Evolutionary conservation across 2,329 filamentous ascomycete genomes (phyloP).

Genomic region (Alternaria novae-zelandiae): DNA sequence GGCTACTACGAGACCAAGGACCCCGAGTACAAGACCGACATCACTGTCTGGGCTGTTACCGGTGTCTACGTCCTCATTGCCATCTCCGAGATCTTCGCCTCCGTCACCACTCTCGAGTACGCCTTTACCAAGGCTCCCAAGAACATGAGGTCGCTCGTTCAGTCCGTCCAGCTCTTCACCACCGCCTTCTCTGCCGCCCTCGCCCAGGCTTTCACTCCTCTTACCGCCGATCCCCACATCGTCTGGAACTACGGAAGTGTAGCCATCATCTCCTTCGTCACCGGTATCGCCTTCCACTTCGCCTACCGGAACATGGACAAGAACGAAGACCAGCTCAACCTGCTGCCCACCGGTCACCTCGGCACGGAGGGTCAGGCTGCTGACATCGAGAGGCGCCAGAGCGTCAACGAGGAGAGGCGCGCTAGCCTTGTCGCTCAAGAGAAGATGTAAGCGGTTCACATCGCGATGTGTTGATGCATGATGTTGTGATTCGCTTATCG

Average conservation of each 20-base stretch:
- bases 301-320: slow-evolving; percentile 42
- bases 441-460: slow-evolving; percentile 15
- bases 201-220: slow-evolving; percentile 36
- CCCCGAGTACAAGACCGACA: slow-evolving; percentile 49
- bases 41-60: slow-evolving; percentile 63
- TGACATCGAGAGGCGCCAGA: slow-evolving; percentile 39
- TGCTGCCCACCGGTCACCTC: slow-evolving; percentile 47
- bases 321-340: slow-evolving; percentile 47
- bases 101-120: slow-evolving; percentile 74
- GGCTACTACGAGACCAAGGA: slow-evolving; percentile 53
- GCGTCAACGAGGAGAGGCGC: slow-evolving; percentile 21
- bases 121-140: slow-evolving; percentile 75
- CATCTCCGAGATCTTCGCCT: slow-evolving; percentile 67
- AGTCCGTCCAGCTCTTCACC: slow-evolving; percentile 46
- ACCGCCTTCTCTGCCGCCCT: slow-evolving; percentile 43
- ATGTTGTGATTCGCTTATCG: background rate
- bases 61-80: slow-evolving; percentile 62
- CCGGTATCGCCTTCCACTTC: slow-evolving; percentile 42
- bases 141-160: slow-evolving; percentile 61
- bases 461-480: background rate
- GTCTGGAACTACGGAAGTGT: slow-evolving; percentile 46
- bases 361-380: slow-evolving; percentile 33
- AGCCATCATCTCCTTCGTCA: slow-evolving; percentile 45
- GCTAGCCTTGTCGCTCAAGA: slow-evolving; percentile 16
- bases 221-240: slow-evolving; percentile 36